Evolutionary conservation across 1,284 basidiomycete genomes (phyloP).

Genomic region (Exobasidium cylindrosporum): DNA sequence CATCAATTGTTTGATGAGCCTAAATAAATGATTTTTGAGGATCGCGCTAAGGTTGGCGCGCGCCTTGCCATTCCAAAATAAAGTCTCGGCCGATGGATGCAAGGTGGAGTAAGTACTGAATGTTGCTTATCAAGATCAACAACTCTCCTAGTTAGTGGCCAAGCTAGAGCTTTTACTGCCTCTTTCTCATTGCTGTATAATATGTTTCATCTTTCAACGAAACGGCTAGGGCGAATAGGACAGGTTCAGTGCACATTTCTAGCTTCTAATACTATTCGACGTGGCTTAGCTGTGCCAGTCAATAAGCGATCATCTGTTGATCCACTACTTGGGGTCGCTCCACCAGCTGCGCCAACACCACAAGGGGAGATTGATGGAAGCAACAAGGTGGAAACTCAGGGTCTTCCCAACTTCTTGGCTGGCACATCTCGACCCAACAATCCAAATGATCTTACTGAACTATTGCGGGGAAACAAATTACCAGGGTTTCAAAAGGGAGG

Average conservation of each 20-base stretch:
- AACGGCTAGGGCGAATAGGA: too few species aligned
- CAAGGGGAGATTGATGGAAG: neutral
- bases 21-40: too few species aligned
- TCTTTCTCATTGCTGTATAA: too few species aligned
- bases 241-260: neutral
- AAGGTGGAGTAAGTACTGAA: too few species aligned
- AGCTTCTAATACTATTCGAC: neutral
- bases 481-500: neutral
- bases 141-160: too few species aligned
- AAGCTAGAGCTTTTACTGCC: too few species aligned
- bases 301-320: constrained; percentile 43
- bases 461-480: constrained; percentile 18
- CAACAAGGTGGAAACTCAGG: constrained; percentile 7
- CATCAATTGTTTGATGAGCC: too few species aligned
- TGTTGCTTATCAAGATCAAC: too few species aligned
- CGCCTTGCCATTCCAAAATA: too few species aligned
- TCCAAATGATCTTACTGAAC: constrained; percentile 35
- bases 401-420: constrained; percentile 14
- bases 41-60: too few species aligned
- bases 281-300: constrained; percentile 33
- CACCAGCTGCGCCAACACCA: constrained; percentile 34
- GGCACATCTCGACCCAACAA: constrained; percentile 27
- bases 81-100: too few species aligned
- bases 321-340: constrained; percentile 35
- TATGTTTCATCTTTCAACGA: too few species aligned